Conservation (phyloP, 192 early-diverging fungal genomes). For the Mortierella antarctica region DNA sequence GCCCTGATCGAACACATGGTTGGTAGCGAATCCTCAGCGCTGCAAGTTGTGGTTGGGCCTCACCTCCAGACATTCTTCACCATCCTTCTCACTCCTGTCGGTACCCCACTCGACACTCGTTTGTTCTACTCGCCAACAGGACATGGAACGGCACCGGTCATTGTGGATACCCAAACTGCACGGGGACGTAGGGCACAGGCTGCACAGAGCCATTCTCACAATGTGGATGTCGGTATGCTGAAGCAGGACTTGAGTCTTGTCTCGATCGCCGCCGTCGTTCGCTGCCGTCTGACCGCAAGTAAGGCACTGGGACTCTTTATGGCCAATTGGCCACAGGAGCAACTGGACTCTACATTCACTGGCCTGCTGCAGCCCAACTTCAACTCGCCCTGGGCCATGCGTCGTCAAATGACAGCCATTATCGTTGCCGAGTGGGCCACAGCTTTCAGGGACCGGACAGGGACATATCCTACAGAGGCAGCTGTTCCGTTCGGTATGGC, state of each 20-base stretch:
- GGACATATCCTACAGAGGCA: constrained; percentile 35
- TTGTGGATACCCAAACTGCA: constrained; percentile 11
- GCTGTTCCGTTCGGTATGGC: constrained; percentile 61
- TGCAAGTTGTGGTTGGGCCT: constrained; percentile 26
- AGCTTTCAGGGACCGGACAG: constrained; percentile 57
- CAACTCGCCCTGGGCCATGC: constrained; percentile 78
- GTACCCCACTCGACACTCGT: constrained; percentile 74
- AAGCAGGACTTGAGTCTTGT: constrained; percentile 91
- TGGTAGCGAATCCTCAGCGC: constrained; percentile 4
- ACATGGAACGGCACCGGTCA: constrained; percentile 2
- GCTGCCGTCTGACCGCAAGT: constrained; percentile 81
- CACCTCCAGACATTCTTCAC: constrained; percentile 70
- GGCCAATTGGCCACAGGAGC: constrained; percentile 64
- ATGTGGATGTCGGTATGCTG: constrained; percentile 93
- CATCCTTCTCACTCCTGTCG: constrained; percentile 87
- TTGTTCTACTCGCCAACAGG: constrained; percentile 54
- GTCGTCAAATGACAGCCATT: constrained; percentile 80
- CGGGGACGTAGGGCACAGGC: constrained; percentile 43
- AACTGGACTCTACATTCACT: constrained; percentile 60
- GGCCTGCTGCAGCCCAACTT: constrained; percentile 71
- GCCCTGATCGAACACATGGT: constrained; percentile 29
- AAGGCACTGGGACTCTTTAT: constrained; percentile 83
- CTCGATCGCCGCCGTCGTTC: constrained; percentile 76
- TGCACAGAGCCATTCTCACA: constrained; percentile 57
- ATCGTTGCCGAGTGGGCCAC: constrained; percentile 85